Conservation (phyloP, 2,329 filamentous ascomycete genomes). For the Colletotrichum sublineola region DNA sequence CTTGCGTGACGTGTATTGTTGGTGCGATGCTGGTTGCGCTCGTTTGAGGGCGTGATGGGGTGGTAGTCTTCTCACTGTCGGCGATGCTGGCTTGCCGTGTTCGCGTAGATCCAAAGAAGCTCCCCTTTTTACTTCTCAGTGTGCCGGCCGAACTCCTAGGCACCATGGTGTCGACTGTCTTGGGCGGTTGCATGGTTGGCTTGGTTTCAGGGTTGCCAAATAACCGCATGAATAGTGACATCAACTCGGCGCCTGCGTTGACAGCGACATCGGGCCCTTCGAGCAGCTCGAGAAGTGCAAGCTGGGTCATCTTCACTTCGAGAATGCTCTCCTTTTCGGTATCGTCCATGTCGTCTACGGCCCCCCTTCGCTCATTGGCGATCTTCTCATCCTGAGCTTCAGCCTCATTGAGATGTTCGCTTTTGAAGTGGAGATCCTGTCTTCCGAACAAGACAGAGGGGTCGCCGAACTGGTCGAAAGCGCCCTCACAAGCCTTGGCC, state of each 20-base stretch:
- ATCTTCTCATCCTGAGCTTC: constrained; percentile 53
- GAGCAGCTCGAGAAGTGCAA: constrained; percentile 84
- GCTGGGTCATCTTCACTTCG: constrained; percentile 96
- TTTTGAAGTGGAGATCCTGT: constrained; percentile 68
- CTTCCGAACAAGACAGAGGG: constrained; percentile 77
- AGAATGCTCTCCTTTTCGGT: constrained; percentile 88
- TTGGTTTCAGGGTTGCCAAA: constrained; percentile 73
- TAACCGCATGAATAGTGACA: constrained; percentile 84
- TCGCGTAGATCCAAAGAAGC: constrained; percentile 78
- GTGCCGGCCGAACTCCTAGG: constrained; percentile 77
- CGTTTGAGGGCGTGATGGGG: constrained; percentile 53
- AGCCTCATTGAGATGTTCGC: constrained; percentile 74
- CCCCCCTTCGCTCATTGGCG: constrained; percentile 54
- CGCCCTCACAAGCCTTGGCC: constrained; percentile 86
- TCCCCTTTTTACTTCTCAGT: constrained; percentile 76
- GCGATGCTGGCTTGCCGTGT: constrained; percentile 56
- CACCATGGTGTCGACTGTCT: constrained; percentile 59
- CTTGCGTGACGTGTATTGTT: constrained; percentile 82
- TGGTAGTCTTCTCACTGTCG: constrained; percentile 53
- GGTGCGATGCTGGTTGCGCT: constrained; percentile 66
- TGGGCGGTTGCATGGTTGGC: constrained; percentile 56
- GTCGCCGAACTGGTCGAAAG: constrained; percentile 89
- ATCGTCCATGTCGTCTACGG: constrained; percentile 85
- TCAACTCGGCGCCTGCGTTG: constrained; percentile 86
- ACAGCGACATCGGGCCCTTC: constrained; percentile 89